Evolutionary conservation across 768 basidiomycete genomes (phyloP).

Genomic region (Termitomyces sp.): DNA sequence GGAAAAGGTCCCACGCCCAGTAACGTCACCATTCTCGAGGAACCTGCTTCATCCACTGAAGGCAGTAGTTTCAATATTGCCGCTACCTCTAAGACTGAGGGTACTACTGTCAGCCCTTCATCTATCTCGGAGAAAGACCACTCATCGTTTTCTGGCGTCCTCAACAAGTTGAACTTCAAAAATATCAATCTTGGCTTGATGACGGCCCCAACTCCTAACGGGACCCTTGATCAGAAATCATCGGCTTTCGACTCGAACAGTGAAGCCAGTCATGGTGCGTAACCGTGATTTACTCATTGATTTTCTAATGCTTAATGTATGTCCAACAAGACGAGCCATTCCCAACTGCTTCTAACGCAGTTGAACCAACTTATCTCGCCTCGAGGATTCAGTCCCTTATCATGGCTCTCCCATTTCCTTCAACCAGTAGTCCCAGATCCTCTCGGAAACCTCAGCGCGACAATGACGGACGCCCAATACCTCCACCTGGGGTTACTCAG

Average conservation of each 20-base stretch:
- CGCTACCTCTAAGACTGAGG: background rate
- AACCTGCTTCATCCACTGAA: background rate
- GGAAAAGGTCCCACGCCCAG: background rate
- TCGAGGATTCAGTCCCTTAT: slow-evolving; percentile 40
- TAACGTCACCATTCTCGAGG: background rate
- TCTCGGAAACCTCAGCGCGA: slow-evolving; percentile 1
- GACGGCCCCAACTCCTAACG: background rate
- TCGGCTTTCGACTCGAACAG: background rate
- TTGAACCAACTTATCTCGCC: slow-evolving; percentile 44
- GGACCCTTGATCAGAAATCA: background rate
- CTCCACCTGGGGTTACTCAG: slow-evolving; percentile 29
- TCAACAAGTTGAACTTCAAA: slow-evolving; percentile 1
- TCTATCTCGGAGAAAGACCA: background rate
- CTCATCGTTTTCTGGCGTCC: background rate
- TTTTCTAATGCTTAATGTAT: background rate
- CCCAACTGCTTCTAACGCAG: slow-evolving; percentile 12
- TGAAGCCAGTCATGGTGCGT: background rate
- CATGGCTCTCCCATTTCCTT: slow-evolving; percentile 4
- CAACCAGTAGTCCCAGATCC: background rate
- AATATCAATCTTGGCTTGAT: background rate
- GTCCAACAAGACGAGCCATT: background rate
- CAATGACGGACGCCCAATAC: slow-evolving; percentile 20
- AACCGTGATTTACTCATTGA: background rate
- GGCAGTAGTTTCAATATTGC: too few relatives aligned
- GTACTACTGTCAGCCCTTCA: background rate